Conservation (phyloP, 169 alveolate genomes). For the Plasmodium blacklocki region DNA sequence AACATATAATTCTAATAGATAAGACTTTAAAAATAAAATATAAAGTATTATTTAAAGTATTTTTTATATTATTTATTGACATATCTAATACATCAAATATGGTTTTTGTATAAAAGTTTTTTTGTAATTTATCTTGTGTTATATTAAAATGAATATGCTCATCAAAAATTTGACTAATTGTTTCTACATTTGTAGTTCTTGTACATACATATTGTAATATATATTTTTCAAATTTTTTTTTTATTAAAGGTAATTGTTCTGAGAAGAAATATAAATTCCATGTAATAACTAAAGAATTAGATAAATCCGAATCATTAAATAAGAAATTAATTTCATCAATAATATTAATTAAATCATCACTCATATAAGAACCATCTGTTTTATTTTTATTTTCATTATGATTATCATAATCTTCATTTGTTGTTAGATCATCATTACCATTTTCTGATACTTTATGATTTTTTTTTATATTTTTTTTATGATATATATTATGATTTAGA, state of each 20-base stretch:
- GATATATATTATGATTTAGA: neutral
- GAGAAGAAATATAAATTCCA: constrained; percentile 61
- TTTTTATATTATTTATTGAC: constrained; percentile 56
- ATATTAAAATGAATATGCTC: constrained; percentile 16
- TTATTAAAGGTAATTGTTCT: constrained; percentile 53
- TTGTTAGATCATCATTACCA: neutral
- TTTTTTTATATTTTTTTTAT: neutral
- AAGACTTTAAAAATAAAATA: constrained; percentile 60
- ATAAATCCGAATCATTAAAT: constrained; percentile 58
- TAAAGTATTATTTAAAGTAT: constrained; percentile 54
- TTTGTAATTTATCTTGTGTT: constrained; percentile 22
- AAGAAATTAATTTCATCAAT: constrained; percentile 68
- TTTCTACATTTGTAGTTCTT: constrained; percentile 33
- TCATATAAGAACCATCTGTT: constrained; percentile 10
- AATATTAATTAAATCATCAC: constrained; percentile 57
- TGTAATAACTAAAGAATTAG: constrained; percentile 46
- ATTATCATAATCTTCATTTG: neutral
- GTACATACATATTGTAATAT: constrained; percentile 36
- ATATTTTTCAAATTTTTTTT: constrained; percentile 62
- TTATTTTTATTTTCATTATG: constrained; percentile 13
- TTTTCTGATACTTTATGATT: neutral
- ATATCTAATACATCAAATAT: constrained; percentile 53
- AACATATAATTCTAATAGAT: constrained; percentile 66
- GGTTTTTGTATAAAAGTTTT: constrained; percentile 65
- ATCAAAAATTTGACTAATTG: constrained; percentile 28